Evolutionary conservation across 768 basidiomycete genomes (phyloP).

Genomic region (Sporobolomyces roseus): DNA sequence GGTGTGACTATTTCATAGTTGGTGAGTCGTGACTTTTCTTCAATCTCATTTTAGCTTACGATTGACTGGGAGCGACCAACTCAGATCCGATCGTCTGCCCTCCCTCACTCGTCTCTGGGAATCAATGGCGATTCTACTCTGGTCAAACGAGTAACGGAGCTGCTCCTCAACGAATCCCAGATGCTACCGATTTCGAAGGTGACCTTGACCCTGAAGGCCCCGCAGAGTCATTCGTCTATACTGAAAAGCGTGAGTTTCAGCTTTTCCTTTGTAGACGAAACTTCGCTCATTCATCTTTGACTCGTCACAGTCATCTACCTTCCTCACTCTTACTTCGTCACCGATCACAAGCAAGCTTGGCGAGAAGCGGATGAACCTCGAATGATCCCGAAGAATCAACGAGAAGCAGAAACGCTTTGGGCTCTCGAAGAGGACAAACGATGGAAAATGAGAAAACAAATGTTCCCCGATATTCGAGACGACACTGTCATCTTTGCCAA

Average conservation of each 20-base stretch:
- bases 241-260: slow-evolving; percentile 39
- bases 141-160: not conserved
- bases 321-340: slow-evolving; percentile 51
- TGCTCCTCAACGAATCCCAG: too few species aligned
- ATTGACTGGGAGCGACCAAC: too few species aligned
- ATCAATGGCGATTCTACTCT: slow-evolving; percentile 36
- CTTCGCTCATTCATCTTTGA: not conserved
- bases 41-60: too few species aligned
- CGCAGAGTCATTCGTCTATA: slow-evolving; percentile 53
- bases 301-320: slow-evolving; percentile 39
- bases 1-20: slow-evolving; percentile 41
- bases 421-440: slow-evolving; percentile 52
- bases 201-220: slow-evolving; percentile 53
- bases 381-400: slow-evolving; percentile 39
- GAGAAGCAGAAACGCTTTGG: slow-evolving; percentile 47
- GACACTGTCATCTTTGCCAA: slow-evolving; percentile 57
- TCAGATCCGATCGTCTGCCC: slow-evolving; percentile 55
- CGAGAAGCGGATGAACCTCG: slow-evolving; percentile 43
- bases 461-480: slow-evolving; percentile 54
- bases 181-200: slow-evolving; percentile 46
- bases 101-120: slow-evolving; percentile 36
- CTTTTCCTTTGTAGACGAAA: too few species aligned
- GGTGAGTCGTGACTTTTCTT: slow-evolving; percentile 3
- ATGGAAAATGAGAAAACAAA: slow-evolving; percentile 48
- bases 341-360: slow-evolving; percentile 56